A percentile compares a stretch with the other conserved stretches of the same genome.
These are phyloP conservation scores for Tylopilus vinaceipallidus DNA, from an alignment of 768 basidiomycete species.

Conservation along the genomic window DNA sequence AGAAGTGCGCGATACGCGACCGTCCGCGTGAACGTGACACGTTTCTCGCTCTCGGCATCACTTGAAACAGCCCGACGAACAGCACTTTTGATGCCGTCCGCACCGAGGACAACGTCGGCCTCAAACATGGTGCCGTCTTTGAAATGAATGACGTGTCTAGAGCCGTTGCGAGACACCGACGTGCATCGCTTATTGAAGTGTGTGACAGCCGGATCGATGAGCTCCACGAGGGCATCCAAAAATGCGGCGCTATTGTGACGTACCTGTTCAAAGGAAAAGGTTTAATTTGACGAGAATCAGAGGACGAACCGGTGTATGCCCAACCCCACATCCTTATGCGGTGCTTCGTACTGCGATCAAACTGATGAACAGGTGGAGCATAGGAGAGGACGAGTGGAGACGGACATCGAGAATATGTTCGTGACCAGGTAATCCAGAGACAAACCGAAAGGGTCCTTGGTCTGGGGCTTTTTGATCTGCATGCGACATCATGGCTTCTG, in stretches of 20 bases:
- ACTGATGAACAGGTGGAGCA: background rate
- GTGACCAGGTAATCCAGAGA: slow-evolving; percentile 43
- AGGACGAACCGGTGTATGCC: slow-evolving; percentile 43
- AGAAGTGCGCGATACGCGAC: slow-evolving; percentile 51
- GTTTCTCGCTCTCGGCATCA: slow-evolving; percentile 15
- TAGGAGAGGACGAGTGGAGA: background rate
- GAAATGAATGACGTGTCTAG: slow-evolving; percentile 41
- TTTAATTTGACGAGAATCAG: no score
- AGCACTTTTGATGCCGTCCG: slow-evolving; percentile 36
- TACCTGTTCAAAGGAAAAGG: no score
- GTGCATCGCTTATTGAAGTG: slow-evolving; percentile 54
- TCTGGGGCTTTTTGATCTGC: slow-evolving; percentile 35
- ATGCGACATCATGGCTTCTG: slow-evolving; percentile 40
- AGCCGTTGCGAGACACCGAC: slow-evolving; percentile 28
- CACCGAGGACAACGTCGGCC: slow-evolving; percentile 48
- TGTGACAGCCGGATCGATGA: slow-evolving; percentile 39
- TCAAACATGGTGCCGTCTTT: slow-evolving; percentile 46
- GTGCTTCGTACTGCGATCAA: slow-evolving; percentile 31
- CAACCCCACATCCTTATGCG: slow-evolving; percentile 37
- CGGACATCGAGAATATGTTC: slow-evolving; percentile 45
- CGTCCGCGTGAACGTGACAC: slow-evolving; percentile 43
- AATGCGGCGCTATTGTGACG: slow-evolving; percentile 43
- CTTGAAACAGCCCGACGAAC: slow-evolving; percentile 39
- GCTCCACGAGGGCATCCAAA: slow-evolving; percentile 45
- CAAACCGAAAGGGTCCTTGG: slow-evolving; percentile 36